phyloP scores from a whole-genome alignment of 2,329 filamentous ascomycete species.

The Sporothrix schenckii region DNA sequence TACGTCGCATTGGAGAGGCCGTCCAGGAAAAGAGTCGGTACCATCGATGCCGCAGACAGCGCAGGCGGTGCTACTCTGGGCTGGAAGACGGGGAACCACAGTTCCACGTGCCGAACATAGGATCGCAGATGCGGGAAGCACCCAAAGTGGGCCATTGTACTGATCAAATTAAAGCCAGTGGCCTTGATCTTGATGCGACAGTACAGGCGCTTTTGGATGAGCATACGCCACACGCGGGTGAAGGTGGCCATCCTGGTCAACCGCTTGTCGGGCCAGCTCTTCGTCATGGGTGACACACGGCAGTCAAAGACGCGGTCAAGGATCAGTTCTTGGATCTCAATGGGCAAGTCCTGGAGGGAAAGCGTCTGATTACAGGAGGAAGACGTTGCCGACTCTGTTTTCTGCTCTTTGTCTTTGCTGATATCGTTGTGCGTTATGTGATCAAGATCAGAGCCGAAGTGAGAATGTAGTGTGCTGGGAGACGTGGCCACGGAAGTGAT shows the following conservation, averaged over 20 bases:
- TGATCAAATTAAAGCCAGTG: slow-evolving; percentile 63
- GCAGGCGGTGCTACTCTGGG: slow-evolving; percentile 54
- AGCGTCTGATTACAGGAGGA: slow-evolving; percentile 36
- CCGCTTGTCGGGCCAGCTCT: slow-evolving; percentile 61
- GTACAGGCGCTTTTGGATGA: slow-evolving; percentile 74
- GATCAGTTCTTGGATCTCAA: slow-evolving; percentile 72
- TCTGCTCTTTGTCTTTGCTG: background rate
- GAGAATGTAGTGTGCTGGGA: slow-evolving; percentile 4
- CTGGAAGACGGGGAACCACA: slow-evolving; percentile 77
- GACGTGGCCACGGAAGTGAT: slow-evolving; percentile 20
- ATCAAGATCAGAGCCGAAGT: background rate
- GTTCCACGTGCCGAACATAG: slow-evolving; percentile 72
- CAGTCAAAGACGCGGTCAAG: slow-evolving; percentile 72
- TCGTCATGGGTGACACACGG: slow-evolving; percentile 62
- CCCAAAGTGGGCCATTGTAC: slow-evolving; percentile 64
- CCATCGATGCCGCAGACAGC: slow-evolving; percentile 49
- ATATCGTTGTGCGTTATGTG: background rate
- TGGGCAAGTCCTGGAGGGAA: slow-evolving; percentile 60
- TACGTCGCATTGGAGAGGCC: slow-evolving; percentile 62
- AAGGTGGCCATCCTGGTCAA: slow-evolving; percentile 68
- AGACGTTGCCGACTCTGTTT: slow-evolving; percentile 34
- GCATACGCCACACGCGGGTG: slow-evolving; percentile 62
- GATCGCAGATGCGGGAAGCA: slow-evolving; percentile 60
- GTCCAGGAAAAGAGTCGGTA: slow-evolving; percentile 59
- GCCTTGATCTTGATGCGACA: slow-evolving; percentile 76